Percentiles rank a stretch among this genome's conserved stretches.
Evolutionary conservation across 164 flowering plant genomes (phyloP).

Genomic region (Liquidambar formosana): DNA sequence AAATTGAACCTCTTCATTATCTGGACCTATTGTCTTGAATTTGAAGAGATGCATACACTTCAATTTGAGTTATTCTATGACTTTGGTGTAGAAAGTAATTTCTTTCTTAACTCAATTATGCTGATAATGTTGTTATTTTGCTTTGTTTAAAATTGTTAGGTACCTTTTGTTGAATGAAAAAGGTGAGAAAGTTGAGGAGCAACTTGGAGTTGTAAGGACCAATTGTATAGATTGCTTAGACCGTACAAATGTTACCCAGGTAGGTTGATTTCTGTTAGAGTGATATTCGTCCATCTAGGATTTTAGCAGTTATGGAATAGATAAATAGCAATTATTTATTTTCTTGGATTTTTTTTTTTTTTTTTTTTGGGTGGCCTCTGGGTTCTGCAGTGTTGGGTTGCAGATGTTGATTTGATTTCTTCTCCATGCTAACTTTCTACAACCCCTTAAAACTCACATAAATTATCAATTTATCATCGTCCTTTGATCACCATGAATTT

Average conservation of each 20-base stretch:
- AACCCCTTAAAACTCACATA: too few relatives aligned
- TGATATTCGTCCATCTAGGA: neutral
- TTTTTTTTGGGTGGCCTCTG: neutral
- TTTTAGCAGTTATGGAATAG: neutral
- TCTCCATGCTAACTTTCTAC: too few relatives aligned
- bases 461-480: too few relatives aligned
- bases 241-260: conserved; percentile 98
- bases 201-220: conserved; percentile 84
- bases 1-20: too few relatives aligned
- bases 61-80: neutral
- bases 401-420: too few relatives aligned
- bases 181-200: conserved; percentile 84
- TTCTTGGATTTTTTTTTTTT: conserved; percentile 3
- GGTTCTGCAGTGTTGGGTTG: neutral
- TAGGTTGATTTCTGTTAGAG: conserved; percentile 12
- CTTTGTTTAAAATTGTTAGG: conserved; percentile 34
- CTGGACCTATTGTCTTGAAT: too few relatives aligned
- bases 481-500: too few relatives aligned
- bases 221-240: conserved; percentile 97
- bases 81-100: neutral
- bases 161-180: conserved; percentile 73
- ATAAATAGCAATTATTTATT: too few relatives aligned
- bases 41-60: neutral
- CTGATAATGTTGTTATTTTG: neutral
- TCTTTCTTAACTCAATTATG: neutral